A percentile compares a stretch with the other conserved stretches of the same genome.
Evolutionary conservation across 2,329 filamentous ascomycete species (phyloP).

Genomic region (Botrytis fragariae): DNA sequence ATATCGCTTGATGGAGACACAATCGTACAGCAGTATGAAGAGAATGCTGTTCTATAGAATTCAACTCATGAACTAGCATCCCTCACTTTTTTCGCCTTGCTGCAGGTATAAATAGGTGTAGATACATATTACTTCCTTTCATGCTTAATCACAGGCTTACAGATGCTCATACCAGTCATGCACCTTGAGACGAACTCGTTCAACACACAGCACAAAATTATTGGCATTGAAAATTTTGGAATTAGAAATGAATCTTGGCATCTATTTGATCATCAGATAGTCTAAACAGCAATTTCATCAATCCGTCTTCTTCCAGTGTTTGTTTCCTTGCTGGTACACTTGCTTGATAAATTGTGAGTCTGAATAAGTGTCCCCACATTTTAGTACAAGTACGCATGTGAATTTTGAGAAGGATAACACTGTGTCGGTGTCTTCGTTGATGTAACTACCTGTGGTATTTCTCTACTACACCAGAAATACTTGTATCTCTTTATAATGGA

Average conservation of each 20-base stretch:
- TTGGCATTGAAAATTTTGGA: neutral
- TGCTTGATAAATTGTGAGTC: neutral
- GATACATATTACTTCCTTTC: neutral
- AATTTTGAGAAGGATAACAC: neutral
- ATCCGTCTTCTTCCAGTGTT: neutral
- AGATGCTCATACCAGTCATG: neutral
- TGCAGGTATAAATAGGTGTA: neutral
- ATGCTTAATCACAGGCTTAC: neutral
- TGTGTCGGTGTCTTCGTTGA: neutral
- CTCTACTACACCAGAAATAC: neutral
- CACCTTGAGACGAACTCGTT: neutral
- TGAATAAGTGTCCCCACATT: neutral
- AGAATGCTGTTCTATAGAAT: neutral
- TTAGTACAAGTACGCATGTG: neutral
- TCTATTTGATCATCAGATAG: neutral
- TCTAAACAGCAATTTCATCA: neutral
- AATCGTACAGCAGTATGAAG: neutral
- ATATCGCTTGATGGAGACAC: neutral
- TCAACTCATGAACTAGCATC: neutral
- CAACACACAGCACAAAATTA: neutral
- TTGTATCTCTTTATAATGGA: neutral
- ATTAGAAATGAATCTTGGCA: fast-evolving
- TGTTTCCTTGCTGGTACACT: fast-evolving
- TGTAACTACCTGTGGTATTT: neutral
- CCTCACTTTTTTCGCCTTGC: neutral